Base-by-base conservation (phyloP, 2,329 filamentous ascomycete species). In the Xylaria sp. region DNA sequence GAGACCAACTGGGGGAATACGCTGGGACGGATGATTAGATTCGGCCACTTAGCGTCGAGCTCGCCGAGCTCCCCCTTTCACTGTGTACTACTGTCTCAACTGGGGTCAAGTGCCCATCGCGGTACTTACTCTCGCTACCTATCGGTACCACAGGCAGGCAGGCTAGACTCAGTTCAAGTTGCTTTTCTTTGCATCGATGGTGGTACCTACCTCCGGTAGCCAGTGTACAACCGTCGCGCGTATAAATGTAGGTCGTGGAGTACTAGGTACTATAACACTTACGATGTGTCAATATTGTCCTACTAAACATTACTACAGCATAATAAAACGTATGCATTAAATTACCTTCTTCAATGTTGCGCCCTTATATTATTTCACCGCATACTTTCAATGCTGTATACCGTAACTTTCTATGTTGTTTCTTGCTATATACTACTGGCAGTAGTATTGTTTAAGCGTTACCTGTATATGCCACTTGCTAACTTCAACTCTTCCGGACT, bases 1-100 rank as follows among this genome's bases (percentile, higher is more conserved):
- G 59, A 63, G 63, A 37, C 62, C 68, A 64, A 65, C 68, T 59
- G 41, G 61, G 60, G 61, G 65, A 58, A 58, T 54, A 54, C 34
- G 59, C 59, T 71, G 54, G 65, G 62, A 66, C 68, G 61, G 70
- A 55, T 70, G 68, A 73, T 69, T 70, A 71, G 59, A 65, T 72
- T 72, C 64, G 59, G 70, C 66, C 72, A 70, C 63, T 72, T 50
- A 70, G 57, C 68, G 59, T 41, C 65, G 28, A 70, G 60, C 71
- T 54, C 55, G 46, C 60, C n/a, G 37, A 44, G 25, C 25, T 58
- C n/a, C 64, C 39, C 52, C 60, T 68, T 63, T 56, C 60, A 68
- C 60, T 18, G 60, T 55, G 51, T 44, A 56, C 41, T 44, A 56
- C 41, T 28, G 32, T 56, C n/a, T 54, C 37, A 50, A 46, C 51